Evolutionary conservation across 2,329 filamentous ascomycete species (phyloP), one percentile per base, ranked within the genome.

Genomic region (Aspergillus spinulosporus): DNA sequence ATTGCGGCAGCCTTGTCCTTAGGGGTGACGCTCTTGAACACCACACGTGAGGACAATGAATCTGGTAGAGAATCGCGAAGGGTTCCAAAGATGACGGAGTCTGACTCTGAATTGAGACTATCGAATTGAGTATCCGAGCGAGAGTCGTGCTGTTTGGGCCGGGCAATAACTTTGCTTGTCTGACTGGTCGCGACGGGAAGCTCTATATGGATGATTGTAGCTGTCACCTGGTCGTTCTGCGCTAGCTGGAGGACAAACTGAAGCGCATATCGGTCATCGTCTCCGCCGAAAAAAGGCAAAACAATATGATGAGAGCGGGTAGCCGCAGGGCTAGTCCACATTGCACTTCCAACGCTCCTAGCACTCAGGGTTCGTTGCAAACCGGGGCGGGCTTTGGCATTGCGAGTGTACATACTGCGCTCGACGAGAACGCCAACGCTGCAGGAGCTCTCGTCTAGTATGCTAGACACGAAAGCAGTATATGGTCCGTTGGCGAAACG

Each of bases 161-260:
- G 29, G 2, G n/a, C 29, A 12, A 15, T 5, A 2, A 43, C 11
- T n/a, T 42, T 46, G 48, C 15, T 36, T 29, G 21, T 26, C 26
- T 31, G 43, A 37, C 12, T 2, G 51, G 51, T 56, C 52, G 12
- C 45, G 42, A n/a, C 26, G 2, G 58, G 59, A 31, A 67, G 72
- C 26, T 72, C 74, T 28, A 90, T 79, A 59, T 86, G 85, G 1
- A 88, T 78, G 32, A 97, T 82, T 0, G 89, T 93, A 0, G 87
- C 90, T 0, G 90, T 92, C 28, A 96, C 85, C 43, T 89, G 84
- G 3, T 84, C 82, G 66, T 92, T 94, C 69, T 88, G 86, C 0
- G 88, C 90, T 0, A 99, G 81, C 67, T 97, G 93, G 2, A 97
- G 80, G 2, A 93, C 88, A 26, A 97, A 84, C 1, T 87, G 81